A percentile compares a stretch with the other conserved stretches of the same genome.
These are phyloP conservation scores for Phaffomyces antillensis DNA, from an alignment of 805 yeast species.

Conservation along the genomic window DNA sequence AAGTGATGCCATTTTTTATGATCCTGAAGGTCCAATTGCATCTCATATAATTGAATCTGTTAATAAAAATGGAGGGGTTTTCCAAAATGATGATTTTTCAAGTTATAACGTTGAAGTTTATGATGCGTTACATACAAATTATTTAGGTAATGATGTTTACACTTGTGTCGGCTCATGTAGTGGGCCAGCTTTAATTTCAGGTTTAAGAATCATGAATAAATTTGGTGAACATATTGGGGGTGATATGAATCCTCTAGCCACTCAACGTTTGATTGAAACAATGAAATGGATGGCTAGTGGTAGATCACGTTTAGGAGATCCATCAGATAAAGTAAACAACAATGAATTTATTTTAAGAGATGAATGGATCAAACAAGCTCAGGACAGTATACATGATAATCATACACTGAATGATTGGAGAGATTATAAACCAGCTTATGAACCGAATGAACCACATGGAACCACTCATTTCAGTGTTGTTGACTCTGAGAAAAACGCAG, in stretches of 20 bases:
- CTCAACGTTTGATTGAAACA: constrained; percentile 70
- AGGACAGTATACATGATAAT: constrained; percentile 43
- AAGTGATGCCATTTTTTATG: constrained; percentile 70
- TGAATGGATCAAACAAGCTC: constrained; percentile 50
- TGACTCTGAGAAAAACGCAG: constrained; percentile 70
- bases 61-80: constrained; percentile 56
- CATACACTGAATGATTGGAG: constrained; percentile 58
- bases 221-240: constrained; percentile 34
- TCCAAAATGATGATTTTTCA: constrained; percentile 58
- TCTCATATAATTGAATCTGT: constrained; percentile 45
- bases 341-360: constrained; percentile 34
- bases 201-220: constrained; percentile 55
- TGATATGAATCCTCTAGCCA: constrained; percentile 41
- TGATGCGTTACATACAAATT: constrained; percentile 36
- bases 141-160: constrained; percentile 37
- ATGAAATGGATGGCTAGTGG: constrained; percentile 94
- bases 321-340: constrained; percentile 29
- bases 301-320: constrained; percentile 82
- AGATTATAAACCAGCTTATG: constrained; percentile 74
- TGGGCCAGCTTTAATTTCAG: constrained; percentile 77
- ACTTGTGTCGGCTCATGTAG: constrained; percentile 71
- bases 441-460: constrained; percentile 76
- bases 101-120: constrained; percentile 43
- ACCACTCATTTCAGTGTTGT: constrained; percentile 82
- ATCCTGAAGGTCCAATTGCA: constrained; percentile 73